These are phyloP conservation scores for Malus hybrid DNA, from an alignment of 331 rosid species.

Conservation along the genomic window DNA sequence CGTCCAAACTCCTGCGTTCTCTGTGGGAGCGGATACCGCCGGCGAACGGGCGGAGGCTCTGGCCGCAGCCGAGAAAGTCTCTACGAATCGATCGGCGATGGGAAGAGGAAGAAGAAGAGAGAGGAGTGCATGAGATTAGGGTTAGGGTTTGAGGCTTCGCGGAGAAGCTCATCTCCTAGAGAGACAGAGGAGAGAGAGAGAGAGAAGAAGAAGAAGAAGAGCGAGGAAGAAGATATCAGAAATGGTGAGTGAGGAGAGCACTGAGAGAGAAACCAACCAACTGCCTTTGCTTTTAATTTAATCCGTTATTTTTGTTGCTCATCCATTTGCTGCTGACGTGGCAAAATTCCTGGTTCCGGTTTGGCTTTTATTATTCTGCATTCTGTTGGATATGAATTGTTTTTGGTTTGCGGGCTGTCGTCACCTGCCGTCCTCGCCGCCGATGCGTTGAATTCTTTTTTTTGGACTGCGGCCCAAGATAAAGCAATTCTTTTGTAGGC, in stretches of 20 bases:
- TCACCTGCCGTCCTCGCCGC: background rate
- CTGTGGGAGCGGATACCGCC: conserved; percentile 30
- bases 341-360: conserved; percentile 21
- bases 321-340: conserved; percentile 55
- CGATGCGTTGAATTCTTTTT: background rate
- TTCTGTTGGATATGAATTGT: too few species aligned
- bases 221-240: background rate
- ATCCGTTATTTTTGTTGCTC: conserved; percentile 20
- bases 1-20: conserved; percentile 3
- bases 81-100: conserved; percentile 37
- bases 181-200: background rate
- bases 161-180: conserved; percentile 54
- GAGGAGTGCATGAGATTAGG: conserved; percentile 28
- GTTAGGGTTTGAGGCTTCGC: conserved; percentile 35
- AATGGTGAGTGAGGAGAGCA: conserved; percentile 9
- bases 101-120: conserved; percentile 21
- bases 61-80: conserved; percentile 49
- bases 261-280: conserved; percentile 10
- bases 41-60: conserved; percentile 37
- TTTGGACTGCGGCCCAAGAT: background rate
- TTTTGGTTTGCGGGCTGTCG: background rate
- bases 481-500: background rate
- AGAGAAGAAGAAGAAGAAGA: background rate
- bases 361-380: background rate
- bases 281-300: background rate